Conservation (phyloP, 257 asterid species). For the Lycium barbarum region DNA sequence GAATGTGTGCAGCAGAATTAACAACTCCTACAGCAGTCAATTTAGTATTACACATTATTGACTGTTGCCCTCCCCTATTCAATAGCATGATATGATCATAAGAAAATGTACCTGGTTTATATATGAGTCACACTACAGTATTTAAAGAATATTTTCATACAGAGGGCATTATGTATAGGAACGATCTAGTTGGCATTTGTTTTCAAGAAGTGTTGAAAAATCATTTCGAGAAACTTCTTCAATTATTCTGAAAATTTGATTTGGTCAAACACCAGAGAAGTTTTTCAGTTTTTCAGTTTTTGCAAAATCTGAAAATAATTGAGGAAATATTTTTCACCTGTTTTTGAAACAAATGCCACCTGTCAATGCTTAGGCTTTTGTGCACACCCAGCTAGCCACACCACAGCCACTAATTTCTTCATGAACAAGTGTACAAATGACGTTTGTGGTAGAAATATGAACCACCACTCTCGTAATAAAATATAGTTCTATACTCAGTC, state of each 20-base stretch:
- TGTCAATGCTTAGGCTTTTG: neutral
- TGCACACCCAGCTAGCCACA: conserved; percentile 8
- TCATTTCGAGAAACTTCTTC: neutral
- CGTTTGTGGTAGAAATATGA: conserved; percentile 20
- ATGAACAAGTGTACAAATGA: neutral
- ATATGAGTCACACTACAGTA: neutral
- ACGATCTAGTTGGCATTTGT: neutral
- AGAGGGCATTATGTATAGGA: neutral
- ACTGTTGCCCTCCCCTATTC: neutral
- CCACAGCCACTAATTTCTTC: neutral
- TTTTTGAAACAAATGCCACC: neutral
- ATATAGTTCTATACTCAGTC: neutral
- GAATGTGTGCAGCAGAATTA: neutral
- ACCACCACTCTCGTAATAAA: neutral
- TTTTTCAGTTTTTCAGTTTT: neutral
- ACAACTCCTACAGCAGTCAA: neutral
- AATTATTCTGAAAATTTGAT: neutral
- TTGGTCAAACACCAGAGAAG: neutral
- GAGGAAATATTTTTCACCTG: neutral
- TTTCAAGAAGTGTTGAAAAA: neutral
- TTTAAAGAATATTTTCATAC: neutral
- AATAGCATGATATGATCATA: neutral
- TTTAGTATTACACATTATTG: neutral
- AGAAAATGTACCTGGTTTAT: neutral
- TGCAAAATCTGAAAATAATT: neutral